A percentile compares a stretch with the other conserved stretches of the same genome.
Evolutionary conservation across 192 early-diverging fungal genomes (phyloP).

Genomic region (Podila horticola): DNA sequence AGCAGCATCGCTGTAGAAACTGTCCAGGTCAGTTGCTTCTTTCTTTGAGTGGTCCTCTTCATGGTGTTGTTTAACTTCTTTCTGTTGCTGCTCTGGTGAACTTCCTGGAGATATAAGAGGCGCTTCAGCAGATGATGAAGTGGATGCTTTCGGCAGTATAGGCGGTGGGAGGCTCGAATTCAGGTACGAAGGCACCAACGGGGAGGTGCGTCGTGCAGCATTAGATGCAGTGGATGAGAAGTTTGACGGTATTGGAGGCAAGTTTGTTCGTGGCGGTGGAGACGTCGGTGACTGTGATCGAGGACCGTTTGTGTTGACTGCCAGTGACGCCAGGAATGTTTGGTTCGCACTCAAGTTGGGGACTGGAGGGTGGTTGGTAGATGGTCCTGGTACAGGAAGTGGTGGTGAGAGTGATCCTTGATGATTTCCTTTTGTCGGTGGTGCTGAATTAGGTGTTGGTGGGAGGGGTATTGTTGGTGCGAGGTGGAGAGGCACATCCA

Average conservation of each 20-base stretch:
- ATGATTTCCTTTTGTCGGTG: background rate
- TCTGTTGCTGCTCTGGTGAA: background rate
- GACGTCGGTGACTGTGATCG: background rate
- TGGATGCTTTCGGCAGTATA: background rate
- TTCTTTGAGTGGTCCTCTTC: no score
- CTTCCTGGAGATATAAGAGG: background rate
- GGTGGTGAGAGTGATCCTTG: background rate
- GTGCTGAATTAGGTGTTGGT: background rate
- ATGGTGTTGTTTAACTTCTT: background rate
- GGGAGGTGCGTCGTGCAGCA: background rate
- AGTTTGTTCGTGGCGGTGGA: background rate
- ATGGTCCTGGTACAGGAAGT: background rate
- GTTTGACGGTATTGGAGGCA: background rate
- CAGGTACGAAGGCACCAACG: background rate
- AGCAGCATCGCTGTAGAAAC: background rate
- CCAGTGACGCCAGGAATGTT: slow-evolving; percentile 2
- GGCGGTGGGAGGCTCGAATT: background rate
- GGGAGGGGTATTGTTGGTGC: background rate
- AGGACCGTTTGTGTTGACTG: background rate
- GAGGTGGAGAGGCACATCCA: background rate
- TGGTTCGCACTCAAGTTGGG: background rate
- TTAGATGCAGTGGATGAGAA: background rate
- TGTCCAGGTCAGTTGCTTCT: background rate
- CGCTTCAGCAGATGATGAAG: background rate
- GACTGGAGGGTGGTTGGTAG: background rate